Evolutionary conservation across 202 grass and related monocot species (phyloP), one percentile per base, ranked within the genome.

Genomic region (Zoysia matrella): DNA sequence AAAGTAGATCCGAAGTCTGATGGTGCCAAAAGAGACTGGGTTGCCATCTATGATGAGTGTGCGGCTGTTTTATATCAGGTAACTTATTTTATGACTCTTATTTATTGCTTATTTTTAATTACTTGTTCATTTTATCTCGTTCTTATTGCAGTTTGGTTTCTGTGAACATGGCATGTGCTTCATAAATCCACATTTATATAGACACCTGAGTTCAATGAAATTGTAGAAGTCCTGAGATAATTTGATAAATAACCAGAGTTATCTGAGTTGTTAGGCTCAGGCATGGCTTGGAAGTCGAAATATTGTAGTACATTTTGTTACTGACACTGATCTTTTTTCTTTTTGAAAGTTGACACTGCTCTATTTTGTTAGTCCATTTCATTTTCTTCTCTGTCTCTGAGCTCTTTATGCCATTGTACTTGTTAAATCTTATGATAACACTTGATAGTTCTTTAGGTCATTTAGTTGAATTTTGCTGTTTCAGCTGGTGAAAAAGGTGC

Each of bases 1-100:
- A 36, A 36, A 36, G 30, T 36, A 36, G 30, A 36, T 36, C 30
- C 30, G 30, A 36, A 36, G 30, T 36, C 30, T 36, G 30, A 36
- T 36, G 30, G 30, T 36, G 30, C 30, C 30, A 36, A 36, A 36
- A 36, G 30, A 36, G 30, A 36, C 30, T 36, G 30, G 30, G 30
- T 36, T 36, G 30, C 30, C 30, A 36, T 36, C 30, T 36, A 36
- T 36, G 30, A 36, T 36, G 30, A 36, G 30, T 36, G 30, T 36
- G 30, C 96, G 62, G 81, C 70, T 70, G 92, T 98, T 60, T 85
- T 93, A 79, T 98, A 98, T 86, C 80, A 98, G 96, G 95, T 86
- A 82, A 68, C 54, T 66, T 84, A 70, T 68, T 45, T 51, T 63
- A 69, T 71, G 44, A 67, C 39, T 44, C 43, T 55, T 48, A 48